Conservation (phyloP, 495 filamentous ascomycete species). For the Massariosphaeria phaeospora region DNA sequence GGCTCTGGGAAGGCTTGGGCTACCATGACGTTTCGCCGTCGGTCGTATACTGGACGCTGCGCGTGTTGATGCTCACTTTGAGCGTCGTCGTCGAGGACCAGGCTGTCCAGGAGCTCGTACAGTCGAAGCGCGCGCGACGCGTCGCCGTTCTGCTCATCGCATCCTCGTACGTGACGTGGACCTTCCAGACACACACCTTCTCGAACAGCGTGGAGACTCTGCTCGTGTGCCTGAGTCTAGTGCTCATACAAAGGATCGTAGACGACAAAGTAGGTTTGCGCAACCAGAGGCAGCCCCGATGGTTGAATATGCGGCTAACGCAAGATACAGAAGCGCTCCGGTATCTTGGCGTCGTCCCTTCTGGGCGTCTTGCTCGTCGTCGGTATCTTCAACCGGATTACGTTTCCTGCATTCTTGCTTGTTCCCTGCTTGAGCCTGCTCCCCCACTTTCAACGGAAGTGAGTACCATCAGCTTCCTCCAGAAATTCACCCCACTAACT, state of each 20-base stretch:
- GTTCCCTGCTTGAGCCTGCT: slow-evolving; percentile 75
- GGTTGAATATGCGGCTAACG: slow-evolving; percentile 10
- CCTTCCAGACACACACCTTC: slow-evolving; percentile 97
- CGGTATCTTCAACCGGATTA: slow-evolving; percentile 92
- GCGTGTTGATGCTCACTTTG: slow-evolving; percentile 81
- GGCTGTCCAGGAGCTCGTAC: slow-evolving; percentile 87
- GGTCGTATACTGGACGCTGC: slow-evolving; percentile 80
- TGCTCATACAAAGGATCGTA: slow-evolving; percentile 78
- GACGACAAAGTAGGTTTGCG: slow-evolving; percentile 60
- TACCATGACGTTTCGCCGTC: slow-evolving; percentile 53
- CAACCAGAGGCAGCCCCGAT: slow-evolving; percentile 8
- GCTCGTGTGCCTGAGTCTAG: slow-evolving; percentile 82
- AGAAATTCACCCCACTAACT: slow-evolving; percentile 17
- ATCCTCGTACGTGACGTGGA: slow-evolving; percentile 98
- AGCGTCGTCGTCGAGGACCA: slow-evolving; percentile 97
- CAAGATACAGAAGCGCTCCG: slow-evolving; percentile 59
- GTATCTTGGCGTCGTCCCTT: slow-evolving; percentile 65
- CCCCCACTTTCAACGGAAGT: slow-evolving; percentile 81
- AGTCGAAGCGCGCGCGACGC: slow-evolving; percentile 64
- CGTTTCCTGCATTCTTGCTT: slow-evolving; percentile 86
- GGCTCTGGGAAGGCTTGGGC: slow-evolving; percentile 68
- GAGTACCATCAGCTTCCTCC: slow-evolving; percentile 32
- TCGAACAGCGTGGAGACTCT: slow-evolving; percentile 96
- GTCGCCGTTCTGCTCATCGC: slow-evolving; percentile 74
- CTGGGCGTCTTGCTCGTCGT: slow-evolving; percentile 77